These are phyloP conservation scores for Fusarium multiceps DNA, from an alignment of 2,329 filamentous ascomycete species.

Conservation along the genomic window DNA sequence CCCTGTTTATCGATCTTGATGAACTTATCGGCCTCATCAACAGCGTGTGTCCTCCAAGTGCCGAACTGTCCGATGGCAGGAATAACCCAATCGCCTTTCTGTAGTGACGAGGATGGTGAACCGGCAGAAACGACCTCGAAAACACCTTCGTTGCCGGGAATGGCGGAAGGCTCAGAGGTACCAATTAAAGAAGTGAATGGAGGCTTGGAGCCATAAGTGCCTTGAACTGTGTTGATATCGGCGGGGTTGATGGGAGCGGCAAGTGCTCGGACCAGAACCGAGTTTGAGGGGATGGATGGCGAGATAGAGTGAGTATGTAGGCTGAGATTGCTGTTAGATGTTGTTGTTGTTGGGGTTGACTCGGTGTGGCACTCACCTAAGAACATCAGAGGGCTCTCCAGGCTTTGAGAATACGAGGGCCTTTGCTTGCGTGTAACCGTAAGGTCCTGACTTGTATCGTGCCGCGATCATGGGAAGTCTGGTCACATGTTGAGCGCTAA, in stretches of 20 bases:
- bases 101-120: constrained; percentile 63
- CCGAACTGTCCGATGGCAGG: constrained; percentile 86
- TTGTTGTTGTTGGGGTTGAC: too few species aligned
- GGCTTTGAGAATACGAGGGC: constrained; percentile 80
- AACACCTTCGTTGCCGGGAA: constrained; percentile 91
- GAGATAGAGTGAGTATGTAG: constrained; percentile 82
- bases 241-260: constrained; percentile 95
- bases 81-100: constrained; percentile 92
- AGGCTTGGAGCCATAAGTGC: constrained; percentile 90
- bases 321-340: constrained; percentile 49
- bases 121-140: constrained; percentile 86
- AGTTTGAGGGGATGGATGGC: constrained; percentile 71
- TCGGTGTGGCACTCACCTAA: constrained; percentile 60
- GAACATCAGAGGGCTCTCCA: constrained; percentile 79
- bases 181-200: constrained; percentile 80
- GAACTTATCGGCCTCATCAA: constrained; percentile 68
- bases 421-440: constrained; percentile 87
- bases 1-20: constrained; percentile 78
- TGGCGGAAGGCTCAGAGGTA: constrained; percentile 78
- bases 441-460: constrained; percentile 69
- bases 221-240: constrained; percentile 98
- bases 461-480: constrained; percentile 45
- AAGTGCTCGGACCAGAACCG: constrained; percentile 85
- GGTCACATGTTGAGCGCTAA: constrained; percentile 26
- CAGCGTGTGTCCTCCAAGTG: constrained; percentile 93